Evolutionary conservation across 805 yeast genomes (phyloP).

Genomic region (Priceomyces medius): DNA sequence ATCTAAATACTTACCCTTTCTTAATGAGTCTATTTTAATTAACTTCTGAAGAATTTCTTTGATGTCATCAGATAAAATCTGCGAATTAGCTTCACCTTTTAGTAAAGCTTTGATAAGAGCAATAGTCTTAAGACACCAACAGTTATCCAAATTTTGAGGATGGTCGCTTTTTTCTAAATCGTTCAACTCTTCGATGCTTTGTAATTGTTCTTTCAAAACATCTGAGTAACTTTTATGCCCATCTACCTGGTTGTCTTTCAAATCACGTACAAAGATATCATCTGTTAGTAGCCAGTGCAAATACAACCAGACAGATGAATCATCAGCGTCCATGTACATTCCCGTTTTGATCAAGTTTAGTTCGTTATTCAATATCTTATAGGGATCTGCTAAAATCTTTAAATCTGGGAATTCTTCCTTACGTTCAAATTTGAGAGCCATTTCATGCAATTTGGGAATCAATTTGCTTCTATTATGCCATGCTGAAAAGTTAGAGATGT

Average conservation of each 20-base stretch:
- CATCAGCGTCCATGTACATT: slow-evolving; percentile 88
- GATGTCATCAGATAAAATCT: slow-evolving; percentile 28
- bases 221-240: slow-evolving; percentile 27
- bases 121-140: slow-evolving; percentile 73
- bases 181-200: slow-evolving; percentile 59
- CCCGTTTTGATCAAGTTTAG: slow-evolving; percentile 74
- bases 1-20: slow-evolving; percentile 59
- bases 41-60: slow-evolving; percentile 40
- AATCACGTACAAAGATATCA: slow-evolving; percentile 32
- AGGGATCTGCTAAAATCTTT: slow-evolving; percentile 27
- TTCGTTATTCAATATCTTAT: slow-evolving; percentile 52
- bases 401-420: slow-evolving; percentile 13
- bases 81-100: slow-evolving; percentile 9
- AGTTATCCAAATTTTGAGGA: slow-evolving; percentile 49
- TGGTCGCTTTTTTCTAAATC: slow-evolving; percentile 70
- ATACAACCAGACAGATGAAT: slow-evolving; percentile 91
- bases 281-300: slow-evolving; percentile 71
- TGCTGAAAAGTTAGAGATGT: slow-evolving; percentile 92
- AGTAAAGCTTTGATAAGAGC: slow-evolving; percentile 43
- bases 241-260: slow-evolving; percentile 14
- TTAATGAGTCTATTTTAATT: slow-evolving; percentile 59
- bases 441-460: slow-evolving; percentile 50
- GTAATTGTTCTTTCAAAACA: slow-evolving; percentile 46
- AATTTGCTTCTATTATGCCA: slow-evolving; percentile 87
- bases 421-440: slow-evolving; percentile 7